Base-by-base conservation (phyloP, 192 early-diverging fungal species). In the Borealophlyctis nickersoniae region DNA sequence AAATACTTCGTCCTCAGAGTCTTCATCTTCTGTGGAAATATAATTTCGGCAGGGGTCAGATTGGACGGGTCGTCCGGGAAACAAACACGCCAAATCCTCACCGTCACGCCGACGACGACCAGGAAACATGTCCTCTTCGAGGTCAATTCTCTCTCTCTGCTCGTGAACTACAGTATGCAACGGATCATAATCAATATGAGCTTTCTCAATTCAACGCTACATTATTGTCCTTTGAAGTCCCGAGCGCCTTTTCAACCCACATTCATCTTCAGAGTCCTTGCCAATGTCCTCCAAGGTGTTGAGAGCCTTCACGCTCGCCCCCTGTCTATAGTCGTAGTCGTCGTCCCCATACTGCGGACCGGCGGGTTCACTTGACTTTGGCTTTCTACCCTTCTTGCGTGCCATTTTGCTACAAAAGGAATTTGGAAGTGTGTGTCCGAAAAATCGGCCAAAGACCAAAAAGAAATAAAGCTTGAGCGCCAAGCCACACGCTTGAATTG, bases 61-160 rank as follows among this genome's bases (percentile, higher is more conserved):
- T n/a, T n/a, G n/a, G n/a, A n/a, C n/a, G n/a, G n/a, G n/a, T n/a
- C n/a, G n/a, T n/a, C n/a, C n/a, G n/a, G n/a, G n/a, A 72, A 31
- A 86, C 86, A 63, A 90, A 81, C 2, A 93, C 88, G 81, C 86
- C n/a, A 84, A 80, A 36, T 83, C 77, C 56, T 85, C 86, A 29
- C 77, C 81, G 36, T 71, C 49, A n/a, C 60, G 32, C 4, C 67
- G 31, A 45, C 62, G 62, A 4, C 64, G 36, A 9, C 39, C 29
- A 33, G 11, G 36, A 34, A 30, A 2, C 14, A 29, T 24, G 39
- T 35, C 23, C 19, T 24, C 49, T 2, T 49, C 67, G 3, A 69
- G 29, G 30, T n/a, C 31, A 36, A 78, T 72, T 5, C 53, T 29
- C 39, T 72, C 76, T 14, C 73, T 69, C 52, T 75, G 73, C 13